Percentiles rank a stretch among this genome's conserved stretches.
Evolutionary conservation across 805 yeast species (phyloP).

Genomic region (Groenewaldozyma tartarivorans): DNA sequence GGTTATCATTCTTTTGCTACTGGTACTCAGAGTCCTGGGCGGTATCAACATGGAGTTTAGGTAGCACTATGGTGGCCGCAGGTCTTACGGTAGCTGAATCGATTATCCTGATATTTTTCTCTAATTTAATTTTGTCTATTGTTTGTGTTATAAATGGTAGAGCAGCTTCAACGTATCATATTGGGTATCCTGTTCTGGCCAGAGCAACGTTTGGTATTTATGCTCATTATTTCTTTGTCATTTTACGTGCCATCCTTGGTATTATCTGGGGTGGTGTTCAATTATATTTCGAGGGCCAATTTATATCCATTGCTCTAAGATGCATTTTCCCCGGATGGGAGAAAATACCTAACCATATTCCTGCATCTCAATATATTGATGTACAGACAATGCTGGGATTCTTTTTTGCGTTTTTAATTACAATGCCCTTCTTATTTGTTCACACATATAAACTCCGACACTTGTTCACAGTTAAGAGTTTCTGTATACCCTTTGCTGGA

Average conservation of each 20-base stretch:
- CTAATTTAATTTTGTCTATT: constrained; percentile 4
- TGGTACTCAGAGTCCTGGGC: constrained; percentile 12
- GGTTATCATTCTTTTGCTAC: constrained; percentile 9
- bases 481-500: constrained; percentile 54
- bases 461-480: constrained; percentile 71
- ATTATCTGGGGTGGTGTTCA: constrained; percentile 12
- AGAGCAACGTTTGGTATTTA: constrained; percentile 11
- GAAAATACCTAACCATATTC: constrained; percentile 8
- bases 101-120: constrained; percentile 5
- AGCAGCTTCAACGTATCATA: constrained; percentile 12
- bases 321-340: constrained; percentile 10
- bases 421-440: constrained; percentile 65
- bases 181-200: constrained; percentile 14
- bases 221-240: constrained; percentile 8
- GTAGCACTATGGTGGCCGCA: constrained; percentile 6
- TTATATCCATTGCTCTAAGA: constrained; percentile 7
- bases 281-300: constrained; percentile 9
- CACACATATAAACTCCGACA: constrained; percentile 75
- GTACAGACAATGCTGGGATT: constrained; percentile 18
- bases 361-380: constrained; percentile 10
- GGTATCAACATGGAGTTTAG: constrained; percentile 7
- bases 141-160: constrained; percentile 9
- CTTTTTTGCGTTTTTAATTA: constrained; percentile 16
- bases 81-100: constrained; percentile 8
- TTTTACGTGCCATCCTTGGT: constrained; percentile 9